Base-by-base conservation (phyloP, 176 grass and related monocot species). In the Zoysia japonica region DNA sequence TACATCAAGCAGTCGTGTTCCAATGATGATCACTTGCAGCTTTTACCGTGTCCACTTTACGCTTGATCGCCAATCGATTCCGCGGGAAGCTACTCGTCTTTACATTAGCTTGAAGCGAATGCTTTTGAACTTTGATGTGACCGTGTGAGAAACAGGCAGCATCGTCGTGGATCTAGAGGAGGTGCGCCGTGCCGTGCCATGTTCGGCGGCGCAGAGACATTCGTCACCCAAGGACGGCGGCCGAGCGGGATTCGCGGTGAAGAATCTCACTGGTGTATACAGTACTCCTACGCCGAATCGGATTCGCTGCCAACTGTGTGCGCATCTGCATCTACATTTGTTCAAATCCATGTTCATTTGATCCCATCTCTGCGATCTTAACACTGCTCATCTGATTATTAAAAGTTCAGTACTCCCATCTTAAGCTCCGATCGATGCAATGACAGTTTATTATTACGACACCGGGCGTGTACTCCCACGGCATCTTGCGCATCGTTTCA, bases 41-140 rank as follows among this genome's bases (percentile, higher is more conserved):
- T 79, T 78, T 68, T 68, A 79, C 77, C 78, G 60, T 38, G 65
- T 15, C 10, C 5, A 36, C 78, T 56, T 68, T 52, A 52, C 77
- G 70, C 52, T 35, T 59, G 63, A 59, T 11, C 40, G 17, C 6
- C 59, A 35, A 9, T 3, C 9, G 53, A 15, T 40, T 41, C 61
- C 40, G 2, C 35, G 50, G 35, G 2, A 6, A 41, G 28, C 38
- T 38, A 19, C 5, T 40, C 14, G 4, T 84, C 47, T 80, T 75
- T 86, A 59, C 77, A 61, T 70, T 67, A 49, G 71, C 51, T 86
- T 75, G 64, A 86, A 80, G 77, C 78, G 28, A 62, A 14, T 65
- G 82, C 76, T 67, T 67, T 65, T 45, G 80, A 82, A 41, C 14
- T 14, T 17, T 11, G 45, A 28, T 28, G 28, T 28, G 28, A 28